Conservation (phyloP, 2,329 filamentous ascomycete genomes). For the Pseudogymnoascus sp. region DNA sequence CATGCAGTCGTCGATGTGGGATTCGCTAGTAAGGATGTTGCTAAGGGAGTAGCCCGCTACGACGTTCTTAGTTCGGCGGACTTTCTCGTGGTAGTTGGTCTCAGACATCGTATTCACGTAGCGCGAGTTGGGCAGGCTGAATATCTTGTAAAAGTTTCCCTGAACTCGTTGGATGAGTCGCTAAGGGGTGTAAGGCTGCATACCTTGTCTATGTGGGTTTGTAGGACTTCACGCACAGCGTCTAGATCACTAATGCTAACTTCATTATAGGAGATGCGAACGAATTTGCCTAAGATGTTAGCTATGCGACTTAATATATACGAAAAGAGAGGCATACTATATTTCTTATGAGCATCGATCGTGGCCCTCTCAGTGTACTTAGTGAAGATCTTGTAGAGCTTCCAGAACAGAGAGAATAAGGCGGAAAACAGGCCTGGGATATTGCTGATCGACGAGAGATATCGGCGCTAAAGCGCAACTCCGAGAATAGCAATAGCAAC, state of each 20-base stretch:
- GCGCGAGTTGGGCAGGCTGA: slow-evolving; percentile 32
- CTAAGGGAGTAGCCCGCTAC: slow-evolving; percentile 27
- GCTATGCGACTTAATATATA: neutral
- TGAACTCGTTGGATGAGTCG: slow-evolving; percentile 8
- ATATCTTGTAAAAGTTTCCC: slow-evolving; percentile 29
- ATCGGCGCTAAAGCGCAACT: slow-evolving; percentile 28
- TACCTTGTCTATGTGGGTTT: slow-evolving; percentile 28
- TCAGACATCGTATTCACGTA: slow-evolving; percentile 34
- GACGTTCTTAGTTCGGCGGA: slow-evolving; percentile 27
- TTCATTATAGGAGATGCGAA: slow-evolving; percentile 36
- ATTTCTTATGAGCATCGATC: slow-evolving; percentile 31
- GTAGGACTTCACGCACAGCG: slow-evolving; percentile 31
- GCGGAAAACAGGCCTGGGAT: slow-evolving; percentile 35
- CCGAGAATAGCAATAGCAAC: no score
- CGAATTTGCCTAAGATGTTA: slow-evolving; percentile 28
- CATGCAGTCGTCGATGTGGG: slow-evolving; percentile 24
- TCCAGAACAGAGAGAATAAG: slow-evolving; percentile 34
- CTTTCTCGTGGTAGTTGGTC: slow-evolving; percentile 29
- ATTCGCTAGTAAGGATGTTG: slow-evolving; percentile 23
- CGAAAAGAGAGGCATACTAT: slow-evolving; percentile 25
- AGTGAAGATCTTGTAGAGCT: slow-evolving; percentile 30
- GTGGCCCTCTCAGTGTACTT: slow-evolving; percentile 32
- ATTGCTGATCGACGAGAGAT: slow-evolving; percentile 34
- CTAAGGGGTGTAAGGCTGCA: neutral
- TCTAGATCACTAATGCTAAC: slow-evolving; percentile 36